Evolutionary conservation across 176 grass and related monocot genomes (phyloP).

Genomic region (Pharus latifolius): DNA sequence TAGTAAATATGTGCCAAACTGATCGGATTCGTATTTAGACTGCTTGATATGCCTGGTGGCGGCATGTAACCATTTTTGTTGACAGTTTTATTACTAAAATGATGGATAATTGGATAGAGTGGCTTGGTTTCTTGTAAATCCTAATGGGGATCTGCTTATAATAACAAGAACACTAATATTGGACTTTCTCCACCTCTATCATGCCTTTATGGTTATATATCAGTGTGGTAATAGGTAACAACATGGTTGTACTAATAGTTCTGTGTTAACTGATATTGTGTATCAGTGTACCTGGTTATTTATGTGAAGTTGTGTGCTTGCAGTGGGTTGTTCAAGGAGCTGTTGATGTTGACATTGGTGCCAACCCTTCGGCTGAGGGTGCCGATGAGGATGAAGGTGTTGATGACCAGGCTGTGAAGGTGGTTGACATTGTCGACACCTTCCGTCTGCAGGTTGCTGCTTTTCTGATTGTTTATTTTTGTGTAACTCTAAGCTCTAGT

Average conservation of each 20-base stretch:
- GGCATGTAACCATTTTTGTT: no score
- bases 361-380: constrained; percentile 83
- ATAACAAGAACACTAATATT: neutral
- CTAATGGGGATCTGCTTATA: neutral
- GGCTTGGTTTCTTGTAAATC: neutral
- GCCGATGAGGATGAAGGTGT: constrained; percentile 65
- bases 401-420: constrained; percentile 49
- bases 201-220: neutral
- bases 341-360: constrained; percentile 78
- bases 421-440: constrained; percentile 90
- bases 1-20: neutral
- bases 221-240: neutral
- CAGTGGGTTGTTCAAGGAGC: constrained; percentile 84
- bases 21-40: neutral
- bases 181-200: neutral
- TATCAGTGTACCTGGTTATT: neutral
- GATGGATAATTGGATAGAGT: neutral
- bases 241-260: no score
- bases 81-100: no score
- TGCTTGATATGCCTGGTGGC: neutral
- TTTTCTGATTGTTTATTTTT: neutral
- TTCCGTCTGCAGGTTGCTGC: constrained; percentile 73
- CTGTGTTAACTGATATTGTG: no score
- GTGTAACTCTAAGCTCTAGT: neutral
- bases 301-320: neutral